Evolutionary conservation across 805 yeast species (phyloP), one percentile per base, ranked within the genome.

Genomic region (Ogataea zsoltii): DNA sequence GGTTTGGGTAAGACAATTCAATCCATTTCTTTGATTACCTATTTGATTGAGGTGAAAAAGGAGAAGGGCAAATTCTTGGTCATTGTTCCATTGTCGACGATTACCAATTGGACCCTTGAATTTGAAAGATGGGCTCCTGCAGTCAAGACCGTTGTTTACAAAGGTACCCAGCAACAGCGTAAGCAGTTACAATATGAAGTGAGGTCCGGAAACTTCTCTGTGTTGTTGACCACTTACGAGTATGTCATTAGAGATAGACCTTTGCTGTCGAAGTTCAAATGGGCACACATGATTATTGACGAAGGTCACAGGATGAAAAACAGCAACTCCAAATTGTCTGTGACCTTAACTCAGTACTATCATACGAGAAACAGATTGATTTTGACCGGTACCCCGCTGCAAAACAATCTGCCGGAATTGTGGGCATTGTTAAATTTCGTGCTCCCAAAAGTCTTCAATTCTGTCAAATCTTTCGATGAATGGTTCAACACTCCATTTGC

Each of bases 401-500:
- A 87, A 61, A 87, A 87, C 62, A 87, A 85, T 55, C 73, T 86
- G 55, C 95, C 95, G 0, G 95, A 87, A 65, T 72, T 87, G 46
- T 87, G 95, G 95, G 92, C 95, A 0, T 72, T 87, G 51, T 69
- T 87, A 57, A 87, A 87, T 62, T 87, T 87, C 57, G 92, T 85
- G 16, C 74, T 87, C 50, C 96, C 96, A 7, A 84, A 85, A 58
- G 83, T 87, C 63, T 87, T 87, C 75, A 87, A 86, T 60, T 86
- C 94, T 29, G 94, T 85, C 10, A 85, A 87, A 60, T 83, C 92
- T 7, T 87, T 87, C 60, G 94, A 87, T 60, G 95, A 87, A 61
- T 87, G 96, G 95, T 87, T 87, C 62, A 87, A 87, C 59, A 87
- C 95, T 0, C 95, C 95, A 5, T 87, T 87, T 68, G 92, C 91